phyloP scores from a whole-genome alignment of 768 basidiomycete genomes.

The Fistulinella prunicolor region DNA sequence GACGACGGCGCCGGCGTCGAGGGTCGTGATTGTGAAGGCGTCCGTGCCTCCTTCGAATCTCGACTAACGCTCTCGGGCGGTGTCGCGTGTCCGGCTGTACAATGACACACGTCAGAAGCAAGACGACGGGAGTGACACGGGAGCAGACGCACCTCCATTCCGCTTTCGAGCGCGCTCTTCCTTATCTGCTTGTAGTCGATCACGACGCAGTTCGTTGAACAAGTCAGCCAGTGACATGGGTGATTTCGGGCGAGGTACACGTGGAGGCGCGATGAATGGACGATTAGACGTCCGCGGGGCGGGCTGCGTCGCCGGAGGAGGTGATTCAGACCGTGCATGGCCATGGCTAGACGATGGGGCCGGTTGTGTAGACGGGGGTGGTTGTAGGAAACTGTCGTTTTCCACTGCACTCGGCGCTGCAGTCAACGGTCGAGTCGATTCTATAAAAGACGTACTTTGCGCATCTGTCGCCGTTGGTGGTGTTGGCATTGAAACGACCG shows the following conservation, averaged over 20 bases:
- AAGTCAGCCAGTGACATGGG: constrained; percentile 20
- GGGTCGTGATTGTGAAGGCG: background rate
- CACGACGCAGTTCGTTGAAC: constrained; percentile 21
- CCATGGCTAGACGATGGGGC: background rate
- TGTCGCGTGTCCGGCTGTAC: background rate
- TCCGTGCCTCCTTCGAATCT: background rate
- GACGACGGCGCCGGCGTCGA: background rate
- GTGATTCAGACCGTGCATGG: background rate
- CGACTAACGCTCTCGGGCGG: background rate
- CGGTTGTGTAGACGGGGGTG: background rate
- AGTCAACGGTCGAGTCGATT: background rate
- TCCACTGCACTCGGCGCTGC: background rate
- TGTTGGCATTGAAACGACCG: background rate
- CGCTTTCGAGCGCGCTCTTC: constrained; percentile 2
- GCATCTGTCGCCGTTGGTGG: background rate
- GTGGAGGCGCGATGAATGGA: constrained; percentile 23
- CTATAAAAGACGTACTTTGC: background rate
- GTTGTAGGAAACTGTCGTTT: background rate
- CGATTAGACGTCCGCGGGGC: constrained; percentile 1
- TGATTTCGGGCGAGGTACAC: constrained; percentile 10
- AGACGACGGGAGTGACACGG: background rate
- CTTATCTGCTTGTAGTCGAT: background rate
- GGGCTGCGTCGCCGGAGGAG: constrained; percentile 3
- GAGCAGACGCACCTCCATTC: background rate
- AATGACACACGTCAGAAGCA: background rate